A percentile compares a stretch with the other conserved stretches of the same genome.
These are phyloP conservation scores for Rubroboletus pulcherrimus DNA, from an alignment of 768 basidiomycete genomes.

Conservation along the genomic window DNA sequence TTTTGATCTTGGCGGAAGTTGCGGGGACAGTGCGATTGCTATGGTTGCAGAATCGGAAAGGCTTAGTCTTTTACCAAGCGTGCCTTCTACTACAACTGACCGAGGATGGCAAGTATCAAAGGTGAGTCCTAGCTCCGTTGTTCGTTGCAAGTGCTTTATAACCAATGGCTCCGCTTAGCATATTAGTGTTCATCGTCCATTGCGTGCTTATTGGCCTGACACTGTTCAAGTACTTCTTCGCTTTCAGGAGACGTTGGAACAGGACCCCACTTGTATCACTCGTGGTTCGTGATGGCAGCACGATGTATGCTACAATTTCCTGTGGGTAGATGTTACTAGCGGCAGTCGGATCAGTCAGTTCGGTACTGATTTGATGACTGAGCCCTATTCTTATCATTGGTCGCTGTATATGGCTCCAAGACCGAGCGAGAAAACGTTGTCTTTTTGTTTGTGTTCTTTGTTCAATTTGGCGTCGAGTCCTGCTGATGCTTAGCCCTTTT, in stretches of 20 bases:
- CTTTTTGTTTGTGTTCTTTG: conserved; percentile 8
- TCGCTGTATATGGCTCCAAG: background rate
- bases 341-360: background rate
- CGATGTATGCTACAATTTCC: conserved; percentile 1
- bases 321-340: conserved; percentile 4
- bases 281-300: conserved; percentile 15
- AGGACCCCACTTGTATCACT: conserved; percentile 20
- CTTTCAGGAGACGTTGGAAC: conserved; percentile 13
- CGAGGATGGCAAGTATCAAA: background rate
- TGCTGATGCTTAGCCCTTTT: background rate
- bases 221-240: background rate
- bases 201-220: conserved; percentile 7
- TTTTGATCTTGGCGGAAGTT: background rate
- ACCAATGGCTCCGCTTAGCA: background rate
- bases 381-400: conserved; percentile 5
- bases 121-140: background rate
- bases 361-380: background rate
- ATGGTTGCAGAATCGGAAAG: background rate
- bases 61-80: background rate
- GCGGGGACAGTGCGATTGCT: conserved; percentile 1
- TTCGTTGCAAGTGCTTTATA: background rate
- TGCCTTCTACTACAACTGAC: conserved; percentile 8
- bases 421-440: background rate
- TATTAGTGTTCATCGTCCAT: conserved; percentile 10
- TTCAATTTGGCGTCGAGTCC: background rate